Evolutionary conservation across 345 rosid species (phyloP).

Genomic region (Leavenworthia alabamica): DNA sequence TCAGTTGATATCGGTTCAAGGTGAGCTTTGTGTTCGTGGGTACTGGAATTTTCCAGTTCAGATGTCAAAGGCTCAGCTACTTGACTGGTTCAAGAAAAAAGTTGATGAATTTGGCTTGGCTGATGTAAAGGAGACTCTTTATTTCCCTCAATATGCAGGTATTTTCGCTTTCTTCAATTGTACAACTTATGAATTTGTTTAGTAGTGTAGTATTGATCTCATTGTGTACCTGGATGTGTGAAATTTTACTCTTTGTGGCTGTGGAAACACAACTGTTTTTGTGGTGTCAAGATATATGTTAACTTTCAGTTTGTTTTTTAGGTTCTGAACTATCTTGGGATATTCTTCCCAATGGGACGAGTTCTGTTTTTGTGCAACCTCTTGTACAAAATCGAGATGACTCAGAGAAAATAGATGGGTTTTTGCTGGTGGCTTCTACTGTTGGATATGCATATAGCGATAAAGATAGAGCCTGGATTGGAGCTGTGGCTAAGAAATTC

Average conservation of each 20-base stretch:
- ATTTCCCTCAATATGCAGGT: constrained; percentile 69
- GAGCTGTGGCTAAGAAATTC: constrained; percentile 65
- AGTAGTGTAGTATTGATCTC: background rate
- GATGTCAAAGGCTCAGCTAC: constrained; percentile 37
- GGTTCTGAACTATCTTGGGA: constrained; percentile 49
- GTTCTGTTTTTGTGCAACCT: constrained; percentile 62
- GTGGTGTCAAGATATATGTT: background rate
- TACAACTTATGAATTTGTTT: background rate
- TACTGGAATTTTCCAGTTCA: constrained; percentile 65
- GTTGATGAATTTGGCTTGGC: constrained; percentile 51
- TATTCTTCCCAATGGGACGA: constrained; percentile 60
- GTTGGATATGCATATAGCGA: constrained; percentile 59
- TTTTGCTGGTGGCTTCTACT: constrained; percentile 71
- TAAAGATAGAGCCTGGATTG: constrained; percentile 84
- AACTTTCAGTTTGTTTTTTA: constrained; percentile 28
- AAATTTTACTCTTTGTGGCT: background rate
- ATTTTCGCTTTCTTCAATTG: constrained; percentile 1
- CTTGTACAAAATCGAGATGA: constrained; percentile 31
- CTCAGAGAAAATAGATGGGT: constrained; percentile 38
- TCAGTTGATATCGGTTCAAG: constrained; percentile 54
- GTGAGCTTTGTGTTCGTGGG: constrained; percentile 73
- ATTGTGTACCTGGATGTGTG: background rate
- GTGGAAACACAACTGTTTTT: background rate
- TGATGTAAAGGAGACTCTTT: constrained; percentile 60
- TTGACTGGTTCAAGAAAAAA: constrained; percentile 57